These are phyloP conservation scores for Aspergillus aculeatus DNA, from an alignment of 2,329 filamentous ascomycete genomes.

Conservation along the genomic window DNA sequence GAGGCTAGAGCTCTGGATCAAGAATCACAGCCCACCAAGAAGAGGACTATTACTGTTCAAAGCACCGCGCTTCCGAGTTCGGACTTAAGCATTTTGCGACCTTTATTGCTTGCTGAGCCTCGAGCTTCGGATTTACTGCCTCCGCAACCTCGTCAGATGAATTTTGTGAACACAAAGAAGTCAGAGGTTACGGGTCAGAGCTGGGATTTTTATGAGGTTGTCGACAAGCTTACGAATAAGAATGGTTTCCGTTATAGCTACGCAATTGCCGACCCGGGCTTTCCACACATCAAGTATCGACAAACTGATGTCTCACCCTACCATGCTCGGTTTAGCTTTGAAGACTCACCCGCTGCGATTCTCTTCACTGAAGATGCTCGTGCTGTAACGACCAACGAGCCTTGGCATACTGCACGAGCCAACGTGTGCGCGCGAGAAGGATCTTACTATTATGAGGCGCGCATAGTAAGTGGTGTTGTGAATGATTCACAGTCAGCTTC, in stretches of 20 bases:
- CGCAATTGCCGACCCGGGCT: constrained; percentile 84
- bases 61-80: constrained; percentile 38
- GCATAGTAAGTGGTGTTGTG: constrained; percentile 69
- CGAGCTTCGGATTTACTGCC: constrained; percentile 38
- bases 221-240: constrained; percentile 60
- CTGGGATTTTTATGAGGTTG: constrained; percentile 46
- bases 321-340: constrained; percentile 82
- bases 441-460: constrained; percentile 91
- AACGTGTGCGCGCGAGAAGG: constrained; percentile 91
- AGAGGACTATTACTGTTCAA: constrained; percentile 30
- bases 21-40: constrained; percentile 38
- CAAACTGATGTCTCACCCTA: constrained; percentile 84
- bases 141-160: constrained; percentile 42
- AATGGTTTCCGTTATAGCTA: constrained; percentile 82
- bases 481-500: constrained; percentile 23
- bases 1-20: constrained; percentile 43
- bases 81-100: constrained; percentile 41
- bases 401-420: constrained; percentile 84
- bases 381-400: constrained; percentile 84
- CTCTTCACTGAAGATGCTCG: constrained; percentile 74
- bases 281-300: constrained; percentile 87
- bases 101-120: constrained; percentile 41
- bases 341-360: constrained; percentile 84
- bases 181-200: constrained; percentile 35
- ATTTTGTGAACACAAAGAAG: constrained; percentile 35